Base-by-base conservation (phyloP, 805 yeast genomes). In the Pichia kluyveri region DNA sequence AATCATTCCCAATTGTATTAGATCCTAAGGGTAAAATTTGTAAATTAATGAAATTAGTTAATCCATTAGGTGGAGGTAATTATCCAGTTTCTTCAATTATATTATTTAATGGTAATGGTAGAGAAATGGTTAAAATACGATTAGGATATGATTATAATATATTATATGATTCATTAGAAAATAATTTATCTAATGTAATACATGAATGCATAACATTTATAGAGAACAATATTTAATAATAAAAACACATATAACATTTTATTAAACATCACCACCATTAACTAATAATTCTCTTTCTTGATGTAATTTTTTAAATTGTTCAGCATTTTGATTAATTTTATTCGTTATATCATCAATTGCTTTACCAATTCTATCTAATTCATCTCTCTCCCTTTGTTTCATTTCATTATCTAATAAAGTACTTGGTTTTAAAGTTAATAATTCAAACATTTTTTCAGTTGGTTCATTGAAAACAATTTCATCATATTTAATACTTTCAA, bases 401-500 rank as follows among this genome's bases (percentile, higher is more conserved):
- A 65, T 56, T 41, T 64, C 67, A 40, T 56, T 56, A 38, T 56
- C 51, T 60, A 78, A 54, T 56, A 74, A 53, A 58, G 83, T 72
- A 42, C 81, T 71, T 5, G 95, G 91, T 50, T 76, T 74, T 38
- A 71, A 63, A 7, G 96, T 86, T 58, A 91, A 72, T 5, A 81
- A 69, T 55, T 83, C 87, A 67, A 93, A 91, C 66, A 89, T 78
- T 19, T 76, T 76, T 56, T 93, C 98, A 8, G 96, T 89, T 3
- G 99, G 99, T 64, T 93, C 99, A 62, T 85, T 87, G 61, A 93
- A 93, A 2, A 93, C 96, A 18, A 93, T 69, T 61, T 93, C 99
- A 60, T 93, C 99, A 58, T 84, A 93, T 39, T 82, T 67, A 2
- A 79, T 65, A 42, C 85, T 75, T 52, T 80, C 76, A 3, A 85